phyloP scores from a whole-genome alignment of 2,329 filamentous ascomycete species.

The Alternaria solani region DNA sequence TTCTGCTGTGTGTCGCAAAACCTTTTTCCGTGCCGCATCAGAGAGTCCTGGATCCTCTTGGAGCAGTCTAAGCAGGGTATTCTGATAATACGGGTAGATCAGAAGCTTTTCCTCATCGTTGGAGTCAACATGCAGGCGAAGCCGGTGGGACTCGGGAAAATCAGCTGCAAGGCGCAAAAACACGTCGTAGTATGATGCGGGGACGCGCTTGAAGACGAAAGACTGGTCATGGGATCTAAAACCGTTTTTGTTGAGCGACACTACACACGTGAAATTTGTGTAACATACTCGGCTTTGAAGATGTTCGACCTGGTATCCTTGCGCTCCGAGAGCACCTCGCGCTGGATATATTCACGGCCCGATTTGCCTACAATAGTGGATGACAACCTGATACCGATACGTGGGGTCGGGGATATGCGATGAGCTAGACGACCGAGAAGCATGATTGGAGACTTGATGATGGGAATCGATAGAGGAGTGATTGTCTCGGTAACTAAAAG shows the following conservation, averaged over 20 bases:
- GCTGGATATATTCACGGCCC: constrained; percentile 47
- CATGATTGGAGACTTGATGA: constrained; percentile 21
- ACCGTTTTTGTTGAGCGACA: constrained; percentile 9
- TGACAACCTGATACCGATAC: constrained; percentile 42
- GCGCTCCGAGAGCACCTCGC: constrained; percentile 41
- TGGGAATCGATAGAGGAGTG: not conserved
- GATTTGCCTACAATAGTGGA: constrained; percentile 49
- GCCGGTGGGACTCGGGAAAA: constrained; percentile 40
- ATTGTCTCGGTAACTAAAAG: not conserved
- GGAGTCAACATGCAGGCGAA: constrained; percentile 51
- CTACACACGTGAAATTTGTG: constrained; percentile 14
- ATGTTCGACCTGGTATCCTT: constrained; percentile 39
- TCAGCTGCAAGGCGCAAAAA: constrained; percentile 45
- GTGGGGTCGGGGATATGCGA: constrained; percentile 19
- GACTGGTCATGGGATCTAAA: constrained; percentile 41
- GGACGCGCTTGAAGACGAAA: constrained; percentile 48
- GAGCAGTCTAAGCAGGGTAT: constrained; percentile 47
- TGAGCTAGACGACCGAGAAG: constrained; percentile 26
- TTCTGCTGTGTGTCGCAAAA: constrained; percentile 45
- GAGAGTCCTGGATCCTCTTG: constrained; percentile 43
- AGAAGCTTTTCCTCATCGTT: constrained; percentile 46
- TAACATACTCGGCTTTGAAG: constrained; percentile 49
- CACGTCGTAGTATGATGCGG: constrained; percentile 42
- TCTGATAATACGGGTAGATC: constrained; percentile 48
- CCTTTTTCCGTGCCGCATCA: constrained; percentile 40